Base-by-base conservation (phyloP, 2,329 filamentous ascomycete genomes). In the Aspergillus hiratsukae region DNA sequence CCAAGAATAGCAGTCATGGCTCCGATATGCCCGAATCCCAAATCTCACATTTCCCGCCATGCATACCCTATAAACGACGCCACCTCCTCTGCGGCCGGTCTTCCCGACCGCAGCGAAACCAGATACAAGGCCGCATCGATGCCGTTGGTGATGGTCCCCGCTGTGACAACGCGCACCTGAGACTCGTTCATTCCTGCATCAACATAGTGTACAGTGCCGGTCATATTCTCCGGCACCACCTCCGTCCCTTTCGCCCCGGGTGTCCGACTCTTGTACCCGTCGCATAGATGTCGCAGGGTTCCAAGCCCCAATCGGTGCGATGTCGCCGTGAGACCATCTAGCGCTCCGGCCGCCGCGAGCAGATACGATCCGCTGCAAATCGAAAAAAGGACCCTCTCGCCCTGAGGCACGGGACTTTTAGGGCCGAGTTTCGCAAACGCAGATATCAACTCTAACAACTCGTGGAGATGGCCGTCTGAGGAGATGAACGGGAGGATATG, bases 91-190 rank as follows among this genome's bases (percentile, higher is more conserved):
- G 52, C 45, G 3, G n/a, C 45, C 43, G 45, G 23, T 27, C 29
- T 25, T 9, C 52, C 52, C 29, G 11, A 29, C 43, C 43, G 23
- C 6, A 31, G 29, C 41, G 17, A 23, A 7, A 53, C 23, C 7
- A 53, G 3, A 19, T 49, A 37, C 21, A 53, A 29, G 21, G 52
- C 43, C 29, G 52, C 52, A 49, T 51, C 49, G 11, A 51, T 31
- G n/a, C 29, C 35, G n/a, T 5, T 40, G 4, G 49, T 21, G 19
- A 40, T 21, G 3, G 10, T 40, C 14, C 29, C 35, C 10, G 49
- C 23, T 8, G 49, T 35, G n/a, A 51, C 11, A 21, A 51, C 17
- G n/a, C 29, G 49, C 49, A 51, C 49, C 17, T 11, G 29, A 3
- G 19, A 19, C 17, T 3, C 49, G 19, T 31, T 51, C 19, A 51